Evolutionary conservation across 345 rosid genomes (phyloP), one percentile per base, ranked within the genome.

Genomic region (Microcos paniculata): DNA sequence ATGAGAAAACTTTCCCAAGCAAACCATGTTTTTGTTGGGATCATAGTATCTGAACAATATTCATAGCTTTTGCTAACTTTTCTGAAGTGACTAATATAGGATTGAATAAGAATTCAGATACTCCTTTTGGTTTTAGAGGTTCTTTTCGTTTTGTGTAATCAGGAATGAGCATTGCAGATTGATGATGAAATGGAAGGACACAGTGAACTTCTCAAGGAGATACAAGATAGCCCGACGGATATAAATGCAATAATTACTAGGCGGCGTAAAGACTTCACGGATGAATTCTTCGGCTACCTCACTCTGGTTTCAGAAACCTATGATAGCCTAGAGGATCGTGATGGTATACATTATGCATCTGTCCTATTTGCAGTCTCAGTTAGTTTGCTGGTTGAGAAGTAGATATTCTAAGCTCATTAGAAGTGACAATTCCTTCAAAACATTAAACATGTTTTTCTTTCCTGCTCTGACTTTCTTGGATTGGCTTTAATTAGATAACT

Each of bases 101-200:
- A 8, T 49, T 61, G 23, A 64, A 31, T 21, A 66, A 75, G 77
- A 62, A 62, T 45, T 43, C 74, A 33, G 74, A 70, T 61, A 57
- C 73, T 57, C 46, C 74, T 35, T 82, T 75, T 31, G 58, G 78
- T 80, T 82, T 80, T 82, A 74, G 83, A 81, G 52, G 24, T 66
- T 63, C 78, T 70, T 57, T 43, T 23, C 74, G 51, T 77, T 79
- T 67, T 67, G 40, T 82, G 80, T 73, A 66, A 85, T 86, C 81
- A 77, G 82, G 84, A 79, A 69, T 83, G 74, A 84, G 83, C 81
- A 62, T 88, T 87, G 88, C 90, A 95, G 99, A 89, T 95, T 80
- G 97, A 95, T 83, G 90, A 93, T 68, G 96, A 93, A 66, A 95
- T 95, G 98, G 98, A 89, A 79, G 83, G 78, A 77, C 96, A 95